Conservation (phyloP, 2,329 filamentous ascomycete genomes). For the Arthrinium phaeospermum region DNA sequence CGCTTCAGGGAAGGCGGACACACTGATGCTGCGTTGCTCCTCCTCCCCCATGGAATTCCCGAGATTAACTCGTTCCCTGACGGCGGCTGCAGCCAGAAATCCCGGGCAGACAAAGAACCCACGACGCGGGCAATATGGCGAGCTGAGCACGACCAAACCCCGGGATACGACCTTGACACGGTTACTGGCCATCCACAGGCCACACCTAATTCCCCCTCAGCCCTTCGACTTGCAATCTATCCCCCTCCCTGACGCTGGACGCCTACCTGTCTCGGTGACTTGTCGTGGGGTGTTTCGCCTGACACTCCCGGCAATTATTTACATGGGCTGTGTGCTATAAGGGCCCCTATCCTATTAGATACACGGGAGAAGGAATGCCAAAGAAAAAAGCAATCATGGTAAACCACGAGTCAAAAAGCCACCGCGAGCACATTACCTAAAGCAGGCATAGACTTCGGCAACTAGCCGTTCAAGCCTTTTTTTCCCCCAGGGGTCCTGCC, state of each 20-base stretch:
- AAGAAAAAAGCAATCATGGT: constrained; percentile 9
- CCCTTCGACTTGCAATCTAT: neutral
- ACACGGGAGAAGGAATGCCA: neutral
- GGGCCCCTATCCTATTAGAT: neutral
- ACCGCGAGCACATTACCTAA: constrained; percentile 17
- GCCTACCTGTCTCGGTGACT: neutral
- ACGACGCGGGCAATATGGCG: neutral
- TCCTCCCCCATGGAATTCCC: constrained; percentile 2
- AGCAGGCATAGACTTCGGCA: constrained; percentile 20
- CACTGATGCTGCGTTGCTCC: neutral
- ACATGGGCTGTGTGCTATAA: neutral
- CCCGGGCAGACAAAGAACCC: neutral
- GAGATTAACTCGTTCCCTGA: constrained; percentile 20
- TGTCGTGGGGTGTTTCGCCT: neutral
- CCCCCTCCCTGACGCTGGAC: neutral
- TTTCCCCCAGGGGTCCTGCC: neutral
- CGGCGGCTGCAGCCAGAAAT: constrained; percentile 9
- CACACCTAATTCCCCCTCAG: neutral
- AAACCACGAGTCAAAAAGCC: constrained; percentile 10
- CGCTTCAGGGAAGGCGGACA: constrained; percentile 19
- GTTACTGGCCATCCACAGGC: neutral
- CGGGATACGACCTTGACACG: constrained; percentile 11
- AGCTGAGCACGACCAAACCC: constrained; percentile 12
- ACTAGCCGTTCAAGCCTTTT: constrained; percentile 17
- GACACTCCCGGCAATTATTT: constrained; percentile 4